Conservation (phyloP, 257 asterid genomes). For the Buddleja alternifolia region DNA sequence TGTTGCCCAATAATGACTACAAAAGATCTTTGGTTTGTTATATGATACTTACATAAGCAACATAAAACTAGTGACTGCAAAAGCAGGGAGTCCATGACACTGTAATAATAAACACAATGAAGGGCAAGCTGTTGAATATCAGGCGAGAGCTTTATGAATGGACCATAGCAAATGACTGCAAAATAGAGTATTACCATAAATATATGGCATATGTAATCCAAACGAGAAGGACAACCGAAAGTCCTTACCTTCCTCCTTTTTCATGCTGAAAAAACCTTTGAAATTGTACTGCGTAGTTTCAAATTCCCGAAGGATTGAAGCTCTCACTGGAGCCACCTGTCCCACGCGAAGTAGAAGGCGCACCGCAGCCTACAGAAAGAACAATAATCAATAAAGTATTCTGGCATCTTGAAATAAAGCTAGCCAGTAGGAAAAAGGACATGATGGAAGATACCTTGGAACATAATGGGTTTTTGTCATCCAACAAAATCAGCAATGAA, state of each 20-base stretch:
- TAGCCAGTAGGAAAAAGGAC: slow-evolving; percentile 15
- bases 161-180: slow-evolving; percentile 64
- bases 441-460: slow-evolving; percentile 67
- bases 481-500: slow-evolving; percentile 61
- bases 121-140: slow-evolving; percentile 86
- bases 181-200: slow-evolving; percentile 33
- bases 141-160: slow-evolving; percentile 70
- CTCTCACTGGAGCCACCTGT: slow-evolving; percentile 52
- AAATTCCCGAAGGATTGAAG: slow-evolving; percentile 55
- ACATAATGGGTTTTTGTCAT: slow-evolving; percentile 56
- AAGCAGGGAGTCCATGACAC: slow-evolving; percentile 57
- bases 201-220: slow-evolving; percentile 22
- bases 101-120: slow-evolving; percentile 77
- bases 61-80: slow-evolving; percentile 79
- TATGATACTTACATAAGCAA: slow-evolving; percentile 79
- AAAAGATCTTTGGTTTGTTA: not conserved
- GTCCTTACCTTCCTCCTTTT: slow-evolving; percentile 49
- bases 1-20: not conserved
- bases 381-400: slow-evolving; percentile 11
- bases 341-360: slow-evolving; percentile 69
- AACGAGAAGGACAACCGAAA: slow-evolving; percentile 23
- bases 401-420: slow-evolving; percentile 11
- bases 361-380: slow-evolving; percentile 72
- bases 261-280: slow-evolving; percentile 55
- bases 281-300: slow-evolving; percentile 58